Evolutionary conservation across 352 stramenopile species (phyloP), one percentile per base, ranked within the genome.

Genomic region (Phytophthora sp.): DNA sequence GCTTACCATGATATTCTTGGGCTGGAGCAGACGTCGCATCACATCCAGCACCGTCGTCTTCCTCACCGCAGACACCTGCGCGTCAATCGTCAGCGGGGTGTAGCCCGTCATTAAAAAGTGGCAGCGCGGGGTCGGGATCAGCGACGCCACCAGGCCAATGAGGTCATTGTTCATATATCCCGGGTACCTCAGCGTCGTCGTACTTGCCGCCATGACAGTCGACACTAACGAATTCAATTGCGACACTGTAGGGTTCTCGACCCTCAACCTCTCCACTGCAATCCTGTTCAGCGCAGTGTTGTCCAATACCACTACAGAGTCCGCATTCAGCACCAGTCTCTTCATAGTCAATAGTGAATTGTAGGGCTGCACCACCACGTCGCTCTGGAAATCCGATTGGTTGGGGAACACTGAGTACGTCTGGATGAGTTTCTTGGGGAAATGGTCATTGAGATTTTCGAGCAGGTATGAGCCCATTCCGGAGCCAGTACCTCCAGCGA

Each of bases 101-200:
- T 99, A 99, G 4, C 97, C 97, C 11, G 98, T 99, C 96, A 99
- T 99, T 33, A 99, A 86, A 71, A 99, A 99, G 68, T 99, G 98
- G 70, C 97, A 99, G n/a, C 98, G 81, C 9, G 98, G 98, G 9
- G 98, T 99, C 15, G 98, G 98, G 59, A 99, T 99, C 11, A 99
- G 74, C 31, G 91, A 98, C 33, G 98, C 97, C 30, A 99, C 84
- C 5, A 99, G 80, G 6, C 98, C 97, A 73, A 99, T 98, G 13
- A 99, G 86, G 82, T 99, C 98, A 78, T 99, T 99, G 85, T 99
- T 99, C 96, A 99, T 99, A 75, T 99, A 99, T 3, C 97, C 95
- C 1, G 97, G 97, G 69, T 98, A 97, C 29, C 96, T 82, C 66
- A 99, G 73, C 18, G 98, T 99, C 7, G 97, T 99, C 0, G 98